A percentile compares a stretch with the other conserved stretches of the same genome.
Conservation (phyloP, 495 filamentous ascomycete species). For the Aspergillus cristatus region DNA sequence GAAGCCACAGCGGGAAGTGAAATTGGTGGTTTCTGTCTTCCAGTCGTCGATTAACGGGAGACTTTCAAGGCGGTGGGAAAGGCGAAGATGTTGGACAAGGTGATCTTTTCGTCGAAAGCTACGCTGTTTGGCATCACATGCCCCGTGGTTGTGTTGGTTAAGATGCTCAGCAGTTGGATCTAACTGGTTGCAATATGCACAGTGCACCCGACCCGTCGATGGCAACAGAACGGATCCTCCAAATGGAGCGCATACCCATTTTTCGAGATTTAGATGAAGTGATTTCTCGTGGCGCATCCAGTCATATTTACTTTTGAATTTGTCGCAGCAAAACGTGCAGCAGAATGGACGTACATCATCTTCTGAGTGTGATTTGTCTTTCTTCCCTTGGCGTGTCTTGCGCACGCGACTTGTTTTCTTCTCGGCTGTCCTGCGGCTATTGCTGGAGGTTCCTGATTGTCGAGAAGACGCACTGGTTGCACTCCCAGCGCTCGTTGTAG, state of each 20-base stretch:
- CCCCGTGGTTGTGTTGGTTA: conserved; percentile 43
- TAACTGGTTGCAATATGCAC: conserved; percentile 13
- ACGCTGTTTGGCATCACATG: conserved; percentile 57
- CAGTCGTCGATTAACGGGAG: conserved; percentile 55
- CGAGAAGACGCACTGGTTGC: conserved; percentile 7
- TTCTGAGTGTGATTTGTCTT: background rate
- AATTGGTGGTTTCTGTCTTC: conserved; percentile 51
- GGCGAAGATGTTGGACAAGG: conserved; percentile 62
- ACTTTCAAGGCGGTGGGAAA: conserved; percentile 58
- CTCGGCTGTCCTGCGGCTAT: background rate
- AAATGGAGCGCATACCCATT: conserved; percentile 63
- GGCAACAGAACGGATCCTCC: conserved; percentile 30
- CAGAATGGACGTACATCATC: conserved; percentile 5
- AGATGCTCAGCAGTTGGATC: conserved; percentile 12
- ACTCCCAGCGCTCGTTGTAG: conserved; percentile 6
- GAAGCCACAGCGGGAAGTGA: conserved; percentile 58
- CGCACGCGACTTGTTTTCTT: background rate
- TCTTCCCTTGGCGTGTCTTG: background rate
- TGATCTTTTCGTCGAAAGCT: conserved; percentile 77
- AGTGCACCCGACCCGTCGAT: conserved; percentile 41
- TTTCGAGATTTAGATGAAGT: conserved; percentile 62
- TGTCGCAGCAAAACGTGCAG: conserved; percentile 75
- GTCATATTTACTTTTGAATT: conserved; percentile 71
- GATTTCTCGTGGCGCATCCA: conserved; percentile 77
- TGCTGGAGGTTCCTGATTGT: background rate